phyloP scores from a whole-genome alignment of 225 moss, liverwort and hornwort genomes.

The Sphagnum tenellum region DNA sequence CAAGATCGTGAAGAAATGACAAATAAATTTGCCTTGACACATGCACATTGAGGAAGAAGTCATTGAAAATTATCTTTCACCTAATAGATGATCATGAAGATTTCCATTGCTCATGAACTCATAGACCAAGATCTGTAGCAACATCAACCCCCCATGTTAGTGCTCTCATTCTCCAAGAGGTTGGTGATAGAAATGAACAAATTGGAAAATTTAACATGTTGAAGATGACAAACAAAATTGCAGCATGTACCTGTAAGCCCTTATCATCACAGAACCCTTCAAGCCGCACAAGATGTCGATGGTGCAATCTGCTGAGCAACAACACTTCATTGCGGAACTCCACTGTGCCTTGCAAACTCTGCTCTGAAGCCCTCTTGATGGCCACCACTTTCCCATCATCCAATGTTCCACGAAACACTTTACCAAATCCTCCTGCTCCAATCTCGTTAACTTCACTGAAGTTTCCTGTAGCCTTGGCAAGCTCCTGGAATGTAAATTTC shows the following conservation, averaged over 20 bases:
- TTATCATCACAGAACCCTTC: slow-evolving; percentile 82
- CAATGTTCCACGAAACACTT: slow-evolving; percentile 59
- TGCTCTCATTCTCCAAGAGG: not conserved
- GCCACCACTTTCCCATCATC: slow-evolving; percentile 56
- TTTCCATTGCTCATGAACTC: slow-evolving; percentile 89
- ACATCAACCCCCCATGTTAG: not conserved
- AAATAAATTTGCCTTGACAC: not conserved
- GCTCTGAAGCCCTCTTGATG: slow-evolving; percentile 57
- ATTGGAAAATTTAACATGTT: not conserved
- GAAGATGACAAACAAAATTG: no score
- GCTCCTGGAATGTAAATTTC: slow-evolving; percentile 47
- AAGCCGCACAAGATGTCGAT: slow-evolving; percentile 70
- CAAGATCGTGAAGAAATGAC: no score
- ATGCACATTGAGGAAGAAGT: not conserved
- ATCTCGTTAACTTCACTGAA: slow-evolving; percentile 50
- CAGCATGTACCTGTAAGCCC: slow-evolving; percentile 38
- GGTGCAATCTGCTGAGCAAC: slow-evolving; percentile 76
- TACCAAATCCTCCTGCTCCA: slow-evolving; percentile 36
- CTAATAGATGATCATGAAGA: slow-evolving; percentile 45
- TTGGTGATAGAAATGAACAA: not conserved
- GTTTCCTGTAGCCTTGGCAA: slow-evolving; percentile 53
- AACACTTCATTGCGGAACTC: slow-evolving; percentile 84
- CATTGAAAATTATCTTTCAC: slow-evolving; percentile 4
- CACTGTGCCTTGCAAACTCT: slow-evolving; percentile 56
- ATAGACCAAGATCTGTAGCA: slow-evolving; percentile 68